Base-by-base conservation (phyloP, 1,139 yeast species). In the Diutina mesorugosa region DNA sequence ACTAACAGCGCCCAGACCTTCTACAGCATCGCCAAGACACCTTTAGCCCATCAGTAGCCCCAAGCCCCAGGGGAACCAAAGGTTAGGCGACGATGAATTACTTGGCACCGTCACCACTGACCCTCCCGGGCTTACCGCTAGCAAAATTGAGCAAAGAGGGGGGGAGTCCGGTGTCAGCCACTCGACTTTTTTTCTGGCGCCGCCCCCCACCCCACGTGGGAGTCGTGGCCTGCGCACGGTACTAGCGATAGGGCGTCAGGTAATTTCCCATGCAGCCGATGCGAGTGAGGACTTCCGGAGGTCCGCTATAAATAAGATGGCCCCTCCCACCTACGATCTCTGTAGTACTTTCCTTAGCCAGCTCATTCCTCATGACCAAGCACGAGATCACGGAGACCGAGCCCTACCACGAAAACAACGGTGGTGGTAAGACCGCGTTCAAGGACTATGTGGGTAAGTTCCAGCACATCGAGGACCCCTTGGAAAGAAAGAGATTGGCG, bases 351-450 rank as follows among this genome's bases (percentile, higher is more conserved):
- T 32, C 12, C 38, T 32, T 9, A 32, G 38, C 28, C 51, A 26
- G 21, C 21, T 28, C 51, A 7, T 12, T 21, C 12, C 48, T 9
- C 16, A 50, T 50, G 53, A 10, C 45, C 41, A 30, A 50, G 45
- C 32, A 32, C 45, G 53, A 50, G 53, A 50, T 50, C 21, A 21
- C 21, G 28, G 53, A 50, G 16, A 32, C 12, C 45, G 29, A 38
- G 18, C 45, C 45, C 16, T 10, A 30, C 7, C 41, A 50, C 18
- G 53, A 28, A 29, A 12, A 32, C 45, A 32, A 8, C n/a, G 41
- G 29, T 32, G 96, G 96, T 73, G 96, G 96, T 74, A 87, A 89
- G 70, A 83, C 93, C 62, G 96, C 96, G 58, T 89, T 88, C 81
- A 93, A 88, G 76, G 90, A 89, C 70, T 87, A 81, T 69, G 70